A percentile compares a stretch with the other conserved stretches of the same genome.
Evolutionary conservation across 2,329 filamentous ascomycete species (phyloP).

Genomic region (Gnomoniopsis smithogilvyi): DNA sequence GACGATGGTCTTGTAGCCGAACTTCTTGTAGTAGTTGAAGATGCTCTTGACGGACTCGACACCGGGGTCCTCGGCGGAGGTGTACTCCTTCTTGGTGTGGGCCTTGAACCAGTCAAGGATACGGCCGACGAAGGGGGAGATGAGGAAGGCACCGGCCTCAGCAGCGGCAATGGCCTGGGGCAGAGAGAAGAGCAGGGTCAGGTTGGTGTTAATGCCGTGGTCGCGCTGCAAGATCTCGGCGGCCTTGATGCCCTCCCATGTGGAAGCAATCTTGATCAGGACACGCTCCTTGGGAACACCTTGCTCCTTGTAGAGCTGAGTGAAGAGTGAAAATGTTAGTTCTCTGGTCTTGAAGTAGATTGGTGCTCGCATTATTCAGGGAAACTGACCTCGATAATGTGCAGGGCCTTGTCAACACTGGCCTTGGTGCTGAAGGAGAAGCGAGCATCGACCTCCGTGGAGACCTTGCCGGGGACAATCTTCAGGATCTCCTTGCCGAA

Average conservation of each 20-base stretch:
- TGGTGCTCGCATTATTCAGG: neutral
- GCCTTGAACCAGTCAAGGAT: conserved; percentile 99
- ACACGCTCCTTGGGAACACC: conserved; percentile 92
- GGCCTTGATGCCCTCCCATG: conserved; percentile 99
- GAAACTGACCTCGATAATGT: conserved; percentile 82
- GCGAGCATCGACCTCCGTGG: conserved; percentile 93
- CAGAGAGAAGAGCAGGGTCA: conserved; percentile 97
- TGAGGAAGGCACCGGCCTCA: conserved; percentile 93
- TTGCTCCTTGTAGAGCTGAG: conserved; percentile 80
- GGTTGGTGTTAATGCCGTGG: conserved; percentile 96
- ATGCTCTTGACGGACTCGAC: conserved; percentile 90
- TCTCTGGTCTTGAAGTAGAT: neutral
- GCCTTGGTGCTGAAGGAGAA: conserved; percentile 94
- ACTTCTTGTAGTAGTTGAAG: conserved; percentile 99
- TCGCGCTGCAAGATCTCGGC: conserved; percentile 94
- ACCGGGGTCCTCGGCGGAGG: conserved; percentile 87
- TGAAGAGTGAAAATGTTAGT: neutral
- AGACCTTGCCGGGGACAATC: conserved; percentile 97
- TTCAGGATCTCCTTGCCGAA: conserved; percentile 97
- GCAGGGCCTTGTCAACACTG: conserved; percentile 91
- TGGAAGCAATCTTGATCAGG: conserved; percentile 98
- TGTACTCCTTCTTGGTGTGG: conserved; percentile 88
- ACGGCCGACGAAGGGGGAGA: conserved; percentile 98
- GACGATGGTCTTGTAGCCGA: conserved; percentile 97
- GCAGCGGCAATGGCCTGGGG: conserved; percentile 93